Percentiles rank a stretch among this genome's conserved stretches.
These are phyloP conservation scores for Calonectria crousiana DNA, from an alignment of 2,329 filamentous ascomycete species.

Conservation along the genomic window DNA sequence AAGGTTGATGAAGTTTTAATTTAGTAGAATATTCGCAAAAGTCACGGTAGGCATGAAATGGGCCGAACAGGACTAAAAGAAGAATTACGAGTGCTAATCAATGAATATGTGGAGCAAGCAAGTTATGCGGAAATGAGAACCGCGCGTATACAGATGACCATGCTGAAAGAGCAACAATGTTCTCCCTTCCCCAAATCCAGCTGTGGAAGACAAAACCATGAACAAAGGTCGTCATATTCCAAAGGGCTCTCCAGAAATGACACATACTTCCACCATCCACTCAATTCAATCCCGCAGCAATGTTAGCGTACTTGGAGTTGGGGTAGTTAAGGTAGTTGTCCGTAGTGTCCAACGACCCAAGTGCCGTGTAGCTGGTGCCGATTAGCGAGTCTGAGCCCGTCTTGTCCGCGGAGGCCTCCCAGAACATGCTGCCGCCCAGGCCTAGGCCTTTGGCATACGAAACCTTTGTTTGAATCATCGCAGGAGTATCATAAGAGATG, in stretches of 20 bases:
- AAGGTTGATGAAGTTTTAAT: no score
- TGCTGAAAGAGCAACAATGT: neutral
- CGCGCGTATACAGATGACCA: no score
- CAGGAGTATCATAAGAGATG: constrained; percentile 77
- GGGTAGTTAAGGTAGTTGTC: constrained; percentile 66
- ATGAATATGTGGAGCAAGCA: neutral
- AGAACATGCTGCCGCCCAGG: constrained; percentile 86
- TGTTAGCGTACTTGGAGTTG: constrained; percentile 65
- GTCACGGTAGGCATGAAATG: no score
- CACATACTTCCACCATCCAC: neutral
- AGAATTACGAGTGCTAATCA: neutral
- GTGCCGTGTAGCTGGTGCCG: constrained; percentile 56
- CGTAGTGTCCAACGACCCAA: constrained; percentile 55
- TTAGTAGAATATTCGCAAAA: no score
- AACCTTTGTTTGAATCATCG: constrained; percentile 71
- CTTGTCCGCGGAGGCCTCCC: constrained; percentile 81
- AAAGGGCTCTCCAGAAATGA: neutral
- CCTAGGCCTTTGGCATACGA: constrained; percentile 70
- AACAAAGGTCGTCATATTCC: neutral
- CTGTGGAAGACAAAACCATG: neutral
- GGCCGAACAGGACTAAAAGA: neutral
- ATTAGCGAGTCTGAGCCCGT: constrained; percentile 71
- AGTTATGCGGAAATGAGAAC: neutral
- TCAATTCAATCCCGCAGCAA: constrained; percentile 43
- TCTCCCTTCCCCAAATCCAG: neutral